Evolutionary conservation across 768 basidiomycete species (phyloP).

Genomic region (Butyriboletus loyo): DNA sequence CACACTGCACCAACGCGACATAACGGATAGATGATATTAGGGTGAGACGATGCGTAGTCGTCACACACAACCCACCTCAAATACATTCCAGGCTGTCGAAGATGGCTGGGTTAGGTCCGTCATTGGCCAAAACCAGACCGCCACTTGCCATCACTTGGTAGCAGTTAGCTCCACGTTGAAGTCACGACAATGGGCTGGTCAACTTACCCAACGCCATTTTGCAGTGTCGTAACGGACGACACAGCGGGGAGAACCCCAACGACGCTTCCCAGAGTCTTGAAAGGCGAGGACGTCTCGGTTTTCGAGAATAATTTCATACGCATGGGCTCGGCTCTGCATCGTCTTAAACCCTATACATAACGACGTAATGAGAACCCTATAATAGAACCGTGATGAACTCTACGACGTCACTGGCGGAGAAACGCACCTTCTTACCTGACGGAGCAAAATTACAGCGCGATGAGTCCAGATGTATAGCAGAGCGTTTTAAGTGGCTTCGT

Average conservation of each 20-base stretch:
- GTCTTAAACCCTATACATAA: conserved; percentile 11
- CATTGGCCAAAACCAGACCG: neutral
- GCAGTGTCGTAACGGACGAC: conserved; percentile 17
- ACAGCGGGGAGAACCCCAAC: conserved; percentile 12
- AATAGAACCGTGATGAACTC: neutral
- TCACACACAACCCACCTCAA: conserved; percentile 41
- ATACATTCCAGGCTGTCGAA: conserved; percentile 61
- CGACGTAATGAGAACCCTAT: neutral
- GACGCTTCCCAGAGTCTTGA: conserved; percentile 1
- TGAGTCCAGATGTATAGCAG: neutral
- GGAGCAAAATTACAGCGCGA: neutral
- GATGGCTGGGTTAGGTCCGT: conserved; percentile 2
- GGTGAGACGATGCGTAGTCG: neutral
- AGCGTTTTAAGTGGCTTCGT: too few relatives aligned
- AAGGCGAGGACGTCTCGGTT: conserved; percentile 10
- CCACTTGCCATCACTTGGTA: conserved; percentile 27
- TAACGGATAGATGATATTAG: neutral
- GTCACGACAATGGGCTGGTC: neutral
- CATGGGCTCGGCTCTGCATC: neutral
- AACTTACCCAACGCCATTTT: conserved; percentile 31
- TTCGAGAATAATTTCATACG: neutral
- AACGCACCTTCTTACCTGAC: neutral
- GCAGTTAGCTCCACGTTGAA: conserved; percentile 1
- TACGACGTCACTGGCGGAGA: neutral
- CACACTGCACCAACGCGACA: conserved; percentile 48